Base-by-base conservation (phyloP, 768 basidiomycete genomes). In the Sarcodon sp. region DNA sequence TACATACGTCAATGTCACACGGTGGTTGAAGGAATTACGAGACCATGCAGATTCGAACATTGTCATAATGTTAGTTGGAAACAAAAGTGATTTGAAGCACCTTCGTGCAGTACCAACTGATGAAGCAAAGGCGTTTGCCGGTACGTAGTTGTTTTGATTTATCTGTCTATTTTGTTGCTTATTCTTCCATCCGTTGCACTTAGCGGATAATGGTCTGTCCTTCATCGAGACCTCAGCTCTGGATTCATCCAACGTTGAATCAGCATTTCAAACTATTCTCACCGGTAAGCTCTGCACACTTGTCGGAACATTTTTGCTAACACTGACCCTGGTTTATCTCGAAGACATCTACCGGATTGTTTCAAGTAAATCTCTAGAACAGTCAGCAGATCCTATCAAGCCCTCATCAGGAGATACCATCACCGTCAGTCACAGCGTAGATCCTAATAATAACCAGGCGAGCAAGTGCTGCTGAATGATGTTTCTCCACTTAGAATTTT, bases 191-290 rank as follows among this genome's bases (percentile, higher is more conserved):
- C 7, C 37, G 12, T 37, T n/a, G 11, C 47, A 7, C 33, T 15
- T 57, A 90, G 90, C 86, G 57, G 91, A 94, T 69, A 91, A 93
- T 59, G 82, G 81, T 16, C 66, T 97, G 56, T 88, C 85, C 48
- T 94, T 94, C 75, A 94, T 99, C 55, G 94, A 99, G 74, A 99
- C 94, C 51, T 99, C 94, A 60, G 94, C 94, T 69, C 82, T 98
- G 77, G 96, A 99, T 80, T 90, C 94, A 58, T 93, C 91, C 45
- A 96, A 97, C 69, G 93, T 99, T 67, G 94, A 98, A 69, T 69
- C 77, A 49, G 96, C 94, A 45, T 99, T 99, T 82, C 92, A 98
- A 65, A 91, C 80, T 50, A 97, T 97, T 61, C 75, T 99, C 52
- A 82, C 86, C 41, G 92, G 92, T 90, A 44, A 46, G 79, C 69